Percentiles rank a stretch among this genome's conserved stretches.
phyloP scores from a whole-genome alignment of 148 eudicot genomes.

The Bassia scoparia region DNA sequence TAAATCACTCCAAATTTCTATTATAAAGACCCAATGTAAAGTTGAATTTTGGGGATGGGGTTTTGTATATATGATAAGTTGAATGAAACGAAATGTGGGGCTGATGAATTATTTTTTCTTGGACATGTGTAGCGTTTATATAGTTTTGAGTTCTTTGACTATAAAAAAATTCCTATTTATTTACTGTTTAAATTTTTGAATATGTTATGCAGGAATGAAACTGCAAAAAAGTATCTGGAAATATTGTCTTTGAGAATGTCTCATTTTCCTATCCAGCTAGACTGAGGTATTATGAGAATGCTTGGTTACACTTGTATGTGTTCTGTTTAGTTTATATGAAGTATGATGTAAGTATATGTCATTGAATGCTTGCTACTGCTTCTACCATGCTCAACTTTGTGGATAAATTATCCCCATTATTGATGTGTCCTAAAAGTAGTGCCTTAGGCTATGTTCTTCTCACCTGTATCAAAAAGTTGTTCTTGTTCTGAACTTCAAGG shows the following conservation, averaged over 20 bases:
- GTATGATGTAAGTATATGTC: neutral
- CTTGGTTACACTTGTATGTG: neutral
- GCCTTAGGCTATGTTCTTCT: neutral
- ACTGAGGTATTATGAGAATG: constrained; percentile 43
- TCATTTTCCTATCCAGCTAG: constrained; percentile 79
- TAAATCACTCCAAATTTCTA: too few species aligned
- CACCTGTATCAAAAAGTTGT: too few species aligned
- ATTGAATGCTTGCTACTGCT: neutral
- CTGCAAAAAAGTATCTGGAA: constrained; percentile 58
- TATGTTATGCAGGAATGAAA: constrained; percentile 57
- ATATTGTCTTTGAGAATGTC: constrained; percentile 69
- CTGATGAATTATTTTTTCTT: too few species aligned
- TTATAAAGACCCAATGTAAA: too few species aligned
- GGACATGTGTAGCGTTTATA: too few species aligned
- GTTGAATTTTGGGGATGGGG: too few species aligned
- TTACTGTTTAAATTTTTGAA: neutral
- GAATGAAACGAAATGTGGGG: neutral
- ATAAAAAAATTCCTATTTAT: neutral
- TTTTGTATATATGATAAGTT: neutral
- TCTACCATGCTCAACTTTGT: neutral
- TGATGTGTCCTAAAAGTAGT: neutral
- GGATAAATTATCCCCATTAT: neutral
- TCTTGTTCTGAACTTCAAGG: too few species aligned
- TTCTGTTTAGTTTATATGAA: too few species aligned
- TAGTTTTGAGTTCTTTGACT: too few species aligned